A percentile compares a stretch with the other conserved stretches of the same genome.
Conservation (phyloP, 768 basidiomycete genomes). For the Lactarius hatsudake region DNA sequence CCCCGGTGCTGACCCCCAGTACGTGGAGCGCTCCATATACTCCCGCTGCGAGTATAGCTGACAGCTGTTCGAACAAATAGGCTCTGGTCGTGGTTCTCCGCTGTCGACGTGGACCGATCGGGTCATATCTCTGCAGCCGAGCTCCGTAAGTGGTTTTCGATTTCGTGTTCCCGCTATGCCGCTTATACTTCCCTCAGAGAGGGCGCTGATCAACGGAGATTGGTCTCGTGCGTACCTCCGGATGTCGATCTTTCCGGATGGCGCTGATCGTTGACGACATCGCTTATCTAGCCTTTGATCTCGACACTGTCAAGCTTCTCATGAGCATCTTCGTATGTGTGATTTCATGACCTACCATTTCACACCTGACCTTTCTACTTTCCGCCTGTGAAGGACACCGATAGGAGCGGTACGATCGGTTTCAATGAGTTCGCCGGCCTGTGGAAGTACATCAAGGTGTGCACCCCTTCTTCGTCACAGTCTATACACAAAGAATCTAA, state of each 20-base stretch:
- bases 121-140: constrained; percentile 63
- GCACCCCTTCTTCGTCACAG: constrained; percentile 1
- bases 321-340: constrained; percentile 74
- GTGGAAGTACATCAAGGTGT: constrained; percentile 77
- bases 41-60: background rate
- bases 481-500: background rate
- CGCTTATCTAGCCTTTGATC: constrained; percentile 60
- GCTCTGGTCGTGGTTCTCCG: constrained; percentile 68
- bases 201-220: constrained; percentile 58
- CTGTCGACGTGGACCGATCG: constrained; percentile 69
- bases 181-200: constrained; percentile 35
- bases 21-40: constrained; percentile 31
- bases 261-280: background rate
- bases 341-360: background rate
- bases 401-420: constrained; percentile 74
- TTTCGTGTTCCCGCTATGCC: constrained; percentile 27
- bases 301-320: constrained; percentile 82
- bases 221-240: constrained; percentile 63
- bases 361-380: constrained; percentile 1
- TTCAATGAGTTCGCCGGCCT: constrained; percentile 81
- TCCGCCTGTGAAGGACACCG: constrained; percentile 48
- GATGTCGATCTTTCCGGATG: background rate
- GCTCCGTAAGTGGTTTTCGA: constrained; percentile 50
- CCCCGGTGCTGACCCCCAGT: constrained; percentile 76
- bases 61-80: constrained; percentile 36